These are phyloP conservation scores for Rosa multiflora DNA, from an alignment of 306 rosid genomes.

Conservation along the genomic window DNA sequence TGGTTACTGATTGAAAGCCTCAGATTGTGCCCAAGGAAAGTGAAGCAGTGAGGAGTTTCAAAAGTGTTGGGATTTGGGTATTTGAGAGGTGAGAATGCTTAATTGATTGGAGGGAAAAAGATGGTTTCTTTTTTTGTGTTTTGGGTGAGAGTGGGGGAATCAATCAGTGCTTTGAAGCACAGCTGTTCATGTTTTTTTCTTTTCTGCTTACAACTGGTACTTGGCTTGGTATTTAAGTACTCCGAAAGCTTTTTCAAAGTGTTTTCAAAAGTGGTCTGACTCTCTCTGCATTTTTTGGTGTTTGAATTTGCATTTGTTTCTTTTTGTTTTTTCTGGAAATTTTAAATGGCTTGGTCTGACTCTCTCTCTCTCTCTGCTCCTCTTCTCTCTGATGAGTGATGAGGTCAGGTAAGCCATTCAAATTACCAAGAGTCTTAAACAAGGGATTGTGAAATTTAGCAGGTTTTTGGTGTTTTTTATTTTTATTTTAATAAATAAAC, in stretches of 20 bases:
- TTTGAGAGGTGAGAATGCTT: conserved; percentile 9
- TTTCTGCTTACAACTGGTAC: background rate
- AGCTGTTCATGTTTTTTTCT: background rate
- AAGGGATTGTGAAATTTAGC: background rate
- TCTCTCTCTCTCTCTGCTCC: background rate
- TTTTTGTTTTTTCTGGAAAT: background rate
- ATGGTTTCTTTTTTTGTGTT: background rate
- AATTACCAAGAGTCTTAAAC: background rate
- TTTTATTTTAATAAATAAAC: background rate
- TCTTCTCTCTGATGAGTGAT: background rate
- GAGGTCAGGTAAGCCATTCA: background rate
- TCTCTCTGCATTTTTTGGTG: background rate
- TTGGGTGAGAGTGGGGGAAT: background rate
- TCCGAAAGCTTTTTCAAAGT: conserved; percentile 6
- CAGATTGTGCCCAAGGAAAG: conserved; percentile 9
- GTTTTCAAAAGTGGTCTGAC: conserved; percentile 16
- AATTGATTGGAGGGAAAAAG: conserved; percentile 21
- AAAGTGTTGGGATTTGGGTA: conserved; percentile 9
- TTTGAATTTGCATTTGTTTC: conserved; percentile 7
- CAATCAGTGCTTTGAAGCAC: conserved; percentile 18
- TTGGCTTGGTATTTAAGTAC: conserved; percentile 3
- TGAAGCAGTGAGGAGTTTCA: background rate
- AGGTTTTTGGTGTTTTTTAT: background rate
- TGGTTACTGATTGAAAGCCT: background rate
- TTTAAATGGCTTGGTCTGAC: background rate